phyloP scores from a whole-genome alignment of 116 monocot species.

The Iris pallida region DNA sequence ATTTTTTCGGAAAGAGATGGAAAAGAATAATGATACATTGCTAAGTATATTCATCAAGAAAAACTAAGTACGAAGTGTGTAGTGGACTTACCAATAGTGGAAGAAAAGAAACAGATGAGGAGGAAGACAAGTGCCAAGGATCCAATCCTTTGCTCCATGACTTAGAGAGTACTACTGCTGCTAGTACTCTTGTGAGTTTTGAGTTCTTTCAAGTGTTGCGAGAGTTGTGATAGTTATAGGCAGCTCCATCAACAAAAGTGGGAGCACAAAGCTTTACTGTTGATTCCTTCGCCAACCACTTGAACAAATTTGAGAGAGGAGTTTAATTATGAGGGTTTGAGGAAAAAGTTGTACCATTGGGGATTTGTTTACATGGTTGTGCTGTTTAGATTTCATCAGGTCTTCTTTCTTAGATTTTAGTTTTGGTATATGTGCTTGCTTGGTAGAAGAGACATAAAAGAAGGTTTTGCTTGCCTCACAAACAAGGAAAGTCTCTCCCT shows the following conservation, averaged over 20 bases:
- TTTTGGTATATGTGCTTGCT: slow-evolving; percentile 36
- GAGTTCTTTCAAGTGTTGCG: neutral
- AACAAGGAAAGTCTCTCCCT: neutral
- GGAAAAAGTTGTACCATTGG: too few species aligned
- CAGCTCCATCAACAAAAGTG: neutral
- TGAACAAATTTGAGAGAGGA: neutral
- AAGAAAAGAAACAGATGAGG: slow-evolving; percentile 1
- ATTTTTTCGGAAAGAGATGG: too few species aligned
- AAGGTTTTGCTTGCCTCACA: slow-evolving; percentile 15
- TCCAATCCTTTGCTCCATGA: slow-evolving; percentile 22
- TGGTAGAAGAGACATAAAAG: slow-evolving; percentile 10
- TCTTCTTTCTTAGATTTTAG: neutral
- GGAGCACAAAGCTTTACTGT: too few species aligned
- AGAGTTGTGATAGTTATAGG: slow-evolving; percentile 15
- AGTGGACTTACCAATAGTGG: slow-evolving; percentile 1
- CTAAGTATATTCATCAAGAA: too few species aligned
- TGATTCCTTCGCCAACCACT: too few species aligned
- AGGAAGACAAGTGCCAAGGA: slow-evolving; percentile 2
- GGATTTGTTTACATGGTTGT: neutral
- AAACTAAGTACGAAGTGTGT: neutral
- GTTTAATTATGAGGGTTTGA: neutral
- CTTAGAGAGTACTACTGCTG: neutral
- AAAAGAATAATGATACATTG: too few species aligned
- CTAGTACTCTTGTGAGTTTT: slow-evolving; percentile 2
- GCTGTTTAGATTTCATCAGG: neutral